Percentiles rank a stretch among this genome's conserved stretches.
These are phyloP conservation scores for Termitomyces sp. DNA, from an alignment of 768 basidiomycete genomes.

Conservation along the genomic window DNA sequence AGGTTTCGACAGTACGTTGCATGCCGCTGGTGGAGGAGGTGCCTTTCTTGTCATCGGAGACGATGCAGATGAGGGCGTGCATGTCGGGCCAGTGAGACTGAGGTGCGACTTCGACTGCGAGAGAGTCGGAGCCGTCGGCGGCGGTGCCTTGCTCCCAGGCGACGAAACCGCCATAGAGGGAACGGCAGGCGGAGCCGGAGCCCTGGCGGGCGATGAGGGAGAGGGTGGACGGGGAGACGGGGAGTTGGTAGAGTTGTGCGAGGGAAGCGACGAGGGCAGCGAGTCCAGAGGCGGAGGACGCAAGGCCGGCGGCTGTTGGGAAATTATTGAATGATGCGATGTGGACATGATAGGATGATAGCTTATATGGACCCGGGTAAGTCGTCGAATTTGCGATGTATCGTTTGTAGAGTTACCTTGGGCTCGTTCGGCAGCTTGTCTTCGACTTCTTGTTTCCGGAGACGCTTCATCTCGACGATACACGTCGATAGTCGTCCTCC, in stretches of 20 bases:
- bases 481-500: constrained; percentile 81
- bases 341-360: constrained; percentile 75
- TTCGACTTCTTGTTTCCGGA: constrained; percentile 73
- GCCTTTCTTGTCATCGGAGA: constrained; percentile 94
- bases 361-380: constrained; percentile 33
- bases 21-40: constrained; percentile 94
- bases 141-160: constrained; percentile 83
- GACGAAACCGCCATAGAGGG: constrained; percentile 96
- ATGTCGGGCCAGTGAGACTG: constrained; percentile 91
- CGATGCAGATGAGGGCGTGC: constrained; percentile 96
- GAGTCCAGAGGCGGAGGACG: constrained; percentile 96
- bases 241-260: constrained; percentile 81
- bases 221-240: constrained; percentile 74
- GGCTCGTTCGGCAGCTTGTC: constrained; percentile 60
- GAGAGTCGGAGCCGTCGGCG: constrained; percentile 77
- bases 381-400: not conserved
- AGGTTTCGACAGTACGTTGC: constrained; percentile 97
- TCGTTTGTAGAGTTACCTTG: constrained; percentile 46
- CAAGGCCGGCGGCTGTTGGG: constrained; percentile 97
- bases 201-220: constrained; percentile 96
- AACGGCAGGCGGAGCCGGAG: constrained; percentile 96
- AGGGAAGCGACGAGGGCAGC: constrained; percentile 93
- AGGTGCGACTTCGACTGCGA: constrained; percentile 85
- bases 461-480: constrained; percentile 80
- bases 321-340: constrained; percentile 98